phyloP scores from a whole-genome alignment of 2,329 filamentous ascomycete species.

The Aspergillus sp. region DNA sequence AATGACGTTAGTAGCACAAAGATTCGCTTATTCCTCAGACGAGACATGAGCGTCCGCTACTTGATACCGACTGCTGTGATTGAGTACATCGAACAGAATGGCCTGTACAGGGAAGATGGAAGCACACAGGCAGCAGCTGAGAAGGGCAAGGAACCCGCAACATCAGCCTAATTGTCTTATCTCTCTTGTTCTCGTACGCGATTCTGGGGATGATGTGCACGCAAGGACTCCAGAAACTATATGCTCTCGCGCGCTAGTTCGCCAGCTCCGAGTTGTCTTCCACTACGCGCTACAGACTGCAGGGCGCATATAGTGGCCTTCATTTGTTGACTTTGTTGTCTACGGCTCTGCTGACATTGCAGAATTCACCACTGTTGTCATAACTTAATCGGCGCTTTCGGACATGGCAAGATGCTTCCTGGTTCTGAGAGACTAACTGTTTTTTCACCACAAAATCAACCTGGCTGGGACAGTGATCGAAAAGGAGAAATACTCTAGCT shows the following conservation, averaged over 20 bases:
- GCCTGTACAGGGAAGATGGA: slow-evolving; percentile 64
- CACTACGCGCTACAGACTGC: too few relatives aligned
- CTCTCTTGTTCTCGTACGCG: background rate
- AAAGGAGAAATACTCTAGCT: background rate
- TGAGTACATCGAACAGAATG: slow-evolving; percentile 71
- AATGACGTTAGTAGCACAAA: slow-evolving; percentile 84
- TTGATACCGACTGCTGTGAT: slow-evolving; percentile 75
- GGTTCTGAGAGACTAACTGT: background rate
- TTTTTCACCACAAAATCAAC: background rate
- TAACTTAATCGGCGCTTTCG: background rate
- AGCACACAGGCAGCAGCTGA: slow-evolving; percentile 32
- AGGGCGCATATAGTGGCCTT: too few relatives aligned
- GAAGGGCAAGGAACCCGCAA: slow-evolving; percentile 39
- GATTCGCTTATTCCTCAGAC: slow-evolving; percentile 77
- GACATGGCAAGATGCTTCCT: background rate
- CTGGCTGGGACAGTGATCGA: too few relatives aligned
- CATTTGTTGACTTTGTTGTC: too few relatives aligned
- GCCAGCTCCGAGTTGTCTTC: too few relatives aligned
- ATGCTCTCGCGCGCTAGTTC: background rate
- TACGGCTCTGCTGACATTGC: too few relatives aligned
- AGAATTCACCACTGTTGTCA: too few relatives aligned
- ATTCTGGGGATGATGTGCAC: background rate
- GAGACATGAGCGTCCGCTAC: slow-evolving; percentile 82
- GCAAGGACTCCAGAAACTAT: background rate
- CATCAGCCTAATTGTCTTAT: slow-evolving; percentile 28